phyloP scores from a whole-genome alignment of 768 basidiomycete genomes.

The Sutorius australiensis region DNA sequence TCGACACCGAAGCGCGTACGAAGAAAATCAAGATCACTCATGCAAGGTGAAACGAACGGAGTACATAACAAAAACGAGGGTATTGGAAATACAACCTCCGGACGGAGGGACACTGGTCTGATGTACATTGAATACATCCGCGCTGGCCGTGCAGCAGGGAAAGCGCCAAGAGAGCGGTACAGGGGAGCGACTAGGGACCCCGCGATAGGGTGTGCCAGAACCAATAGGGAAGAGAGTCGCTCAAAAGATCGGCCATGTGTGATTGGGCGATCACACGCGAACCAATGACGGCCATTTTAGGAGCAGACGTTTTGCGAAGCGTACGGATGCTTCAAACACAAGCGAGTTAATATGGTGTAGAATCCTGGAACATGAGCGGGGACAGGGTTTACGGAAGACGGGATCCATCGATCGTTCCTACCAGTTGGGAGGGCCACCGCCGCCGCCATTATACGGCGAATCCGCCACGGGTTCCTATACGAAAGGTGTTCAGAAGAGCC shows the following conservation, averaged over 20 bases:
- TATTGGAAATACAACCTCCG: not conserved
- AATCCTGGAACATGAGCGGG: not conserved
- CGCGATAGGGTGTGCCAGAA: not conserved
- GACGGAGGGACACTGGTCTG: not conserved
- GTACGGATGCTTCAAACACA: not conserved
- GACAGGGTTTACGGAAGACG: constrained; percentile 9
- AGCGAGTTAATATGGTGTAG: not conserved
- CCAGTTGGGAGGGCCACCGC: constrained; percentile 23
- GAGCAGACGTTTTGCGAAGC: not conserved
- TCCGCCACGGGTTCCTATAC: constrained; percentile 2
- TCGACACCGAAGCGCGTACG: too few relatives aligned
- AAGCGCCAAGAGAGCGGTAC: not conserved
- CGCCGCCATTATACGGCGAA: too few relatives aligned
- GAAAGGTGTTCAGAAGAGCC: not conserved
- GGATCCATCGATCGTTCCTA: constrained; percentile 2
- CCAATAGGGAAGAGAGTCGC: not conserved
- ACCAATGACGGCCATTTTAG: constrained; percentile 6
- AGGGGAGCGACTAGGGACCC: constrained; percentile 10
- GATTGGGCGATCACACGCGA: not conserved
- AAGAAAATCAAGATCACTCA: too few relatives aligned
- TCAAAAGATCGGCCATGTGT: constrained; percentile 1
- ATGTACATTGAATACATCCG: not conserved
- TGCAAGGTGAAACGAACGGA: too few relatives aligned
- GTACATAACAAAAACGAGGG: not conserved
- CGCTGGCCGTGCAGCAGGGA: not conserved